Evolutionary conservation across 139 green algal species (phyloP).

Genomic region (Chlorella sp.): DNA sequence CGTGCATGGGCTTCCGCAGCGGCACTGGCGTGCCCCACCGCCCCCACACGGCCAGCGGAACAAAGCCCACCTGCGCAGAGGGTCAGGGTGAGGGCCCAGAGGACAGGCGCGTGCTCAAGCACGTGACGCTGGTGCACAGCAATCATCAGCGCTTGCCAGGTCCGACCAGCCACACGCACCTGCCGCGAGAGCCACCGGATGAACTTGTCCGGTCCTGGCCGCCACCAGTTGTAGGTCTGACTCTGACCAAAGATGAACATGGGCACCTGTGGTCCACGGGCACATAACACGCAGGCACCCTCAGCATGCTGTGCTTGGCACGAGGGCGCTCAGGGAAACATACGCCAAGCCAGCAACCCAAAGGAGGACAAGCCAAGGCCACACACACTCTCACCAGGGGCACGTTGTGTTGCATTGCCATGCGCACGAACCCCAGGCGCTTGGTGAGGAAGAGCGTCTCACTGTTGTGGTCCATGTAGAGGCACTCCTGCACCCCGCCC

Average conservation of each 20-base stretch:
- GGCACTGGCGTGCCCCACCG: neutral
- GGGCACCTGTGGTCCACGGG: neutral
- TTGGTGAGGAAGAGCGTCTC: neutral
- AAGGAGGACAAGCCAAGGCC: too few species aligned
- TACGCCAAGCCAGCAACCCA: too few species aligned
- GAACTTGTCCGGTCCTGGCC: neutral
- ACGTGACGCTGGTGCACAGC: too few species aligned
- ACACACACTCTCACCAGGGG: neutral
- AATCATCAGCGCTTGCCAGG: too few species aligned
- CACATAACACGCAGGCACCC: too few species aligned
- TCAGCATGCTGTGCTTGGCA: too few species aligned
- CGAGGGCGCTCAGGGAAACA: too few species aligned
- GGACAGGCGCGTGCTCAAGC: too few species aligned
- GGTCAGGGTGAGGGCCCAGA: too few species aligned
- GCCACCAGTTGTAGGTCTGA: neutral
- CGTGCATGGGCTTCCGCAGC: neutral
- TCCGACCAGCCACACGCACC: neutral
- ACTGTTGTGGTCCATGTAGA: neutral
- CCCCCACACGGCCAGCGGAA: neutral
- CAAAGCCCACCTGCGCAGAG: neutral
- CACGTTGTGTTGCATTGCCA: neutral
- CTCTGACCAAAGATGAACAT: neutral
- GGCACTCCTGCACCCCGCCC: neutral
- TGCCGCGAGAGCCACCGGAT: neutral
- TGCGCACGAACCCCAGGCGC: neutral